A percentile compares a stretch with the other conserved stretches of the same genome.
Evolutionary conservation across 305 asterid species (phyloP).

Genomic region (Fraxinus angustifolia): DNA sequence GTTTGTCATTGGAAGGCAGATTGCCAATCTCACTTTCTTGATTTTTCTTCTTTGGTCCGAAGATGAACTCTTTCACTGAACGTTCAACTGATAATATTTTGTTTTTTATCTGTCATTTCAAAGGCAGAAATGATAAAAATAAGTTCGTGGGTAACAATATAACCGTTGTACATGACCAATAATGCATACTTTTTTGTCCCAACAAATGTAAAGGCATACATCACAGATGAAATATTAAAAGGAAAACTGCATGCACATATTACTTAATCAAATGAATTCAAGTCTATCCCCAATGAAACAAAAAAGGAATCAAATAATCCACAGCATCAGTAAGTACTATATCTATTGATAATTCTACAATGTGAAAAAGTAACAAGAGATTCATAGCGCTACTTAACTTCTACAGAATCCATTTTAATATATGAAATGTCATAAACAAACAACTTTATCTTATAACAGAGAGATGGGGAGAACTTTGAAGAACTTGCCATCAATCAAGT

Average conservation of each 20-base stretch:
- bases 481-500: neutral
- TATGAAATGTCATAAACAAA: neutral
- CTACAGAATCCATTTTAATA: neutral
- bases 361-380: neutral
- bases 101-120: constrained; percentile 54
- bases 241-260: neutral
- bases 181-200: neutral
- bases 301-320: neutral
- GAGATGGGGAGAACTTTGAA: neutral
- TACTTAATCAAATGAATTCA: neutral
- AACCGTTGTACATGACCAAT: neutral
- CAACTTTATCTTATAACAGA: neutral
- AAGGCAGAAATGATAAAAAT: constrained; percentile 15
- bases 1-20: constrained; percentile 41
- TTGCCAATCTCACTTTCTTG: constrained; percentile 36
- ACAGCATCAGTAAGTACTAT: neutral
- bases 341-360: neutral
- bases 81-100: constrained; percentile 54
- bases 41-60: constrained; percentile 51
- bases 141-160: neutral
- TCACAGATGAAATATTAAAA: neutral
- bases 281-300: neutral
- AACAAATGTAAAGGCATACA: neutral
- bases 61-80: constrained; percentile 57
- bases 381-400: neutral